A percentile compares a stretch with the other conserved stretches of the same genome.
Conservation (phyloP, 139 green algal species). For the Closterium sp. region DNA sequence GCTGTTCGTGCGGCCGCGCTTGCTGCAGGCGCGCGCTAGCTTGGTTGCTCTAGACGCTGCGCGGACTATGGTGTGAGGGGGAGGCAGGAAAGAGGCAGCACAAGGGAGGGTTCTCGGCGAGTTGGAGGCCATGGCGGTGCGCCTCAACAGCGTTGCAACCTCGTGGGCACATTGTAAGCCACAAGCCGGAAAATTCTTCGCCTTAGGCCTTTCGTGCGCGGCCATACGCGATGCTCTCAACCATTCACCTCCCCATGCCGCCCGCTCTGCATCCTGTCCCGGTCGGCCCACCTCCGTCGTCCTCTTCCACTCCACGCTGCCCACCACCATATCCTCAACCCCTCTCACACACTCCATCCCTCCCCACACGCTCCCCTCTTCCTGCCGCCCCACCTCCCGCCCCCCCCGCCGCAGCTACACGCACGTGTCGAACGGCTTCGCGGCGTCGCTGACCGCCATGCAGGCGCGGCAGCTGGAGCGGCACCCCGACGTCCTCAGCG, state of each 20-base stretch:
- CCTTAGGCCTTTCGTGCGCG: too few relatives aligned
- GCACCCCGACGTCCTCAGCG: neutral
- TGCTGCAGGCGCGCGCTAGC: neutral
- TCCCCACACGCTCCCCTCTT: neutral
- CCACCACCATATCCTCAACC: too few relatives aligned
- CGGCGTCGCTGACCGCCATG: conserved; percentile 6
- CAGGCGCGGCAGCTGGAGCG: conserved; percentile 6
- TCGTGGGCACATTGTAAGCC: too few relatives aligned
- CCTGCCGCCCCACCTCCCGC: too few relatives aligned
- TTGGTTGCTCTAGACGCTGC: neutral
- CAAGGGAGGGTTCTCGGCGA: neutral
- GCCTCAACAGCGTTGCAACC: too few relatives aligned
- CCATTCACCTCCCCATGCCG: neutral
- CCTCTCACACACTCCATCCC: neutral
- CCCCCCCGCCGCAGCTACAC: conserved; percentile 3
- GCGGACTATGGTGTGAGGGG: too few relatives aligned
- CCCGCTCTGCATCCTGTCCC: neutral
- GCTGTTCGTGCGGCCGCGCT: too few relatives aligned
- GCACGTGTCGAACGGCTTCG: conserved; percentile 20
- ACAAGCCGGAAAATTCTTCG: too few relatives aligned
- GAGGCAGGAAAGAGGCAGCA: neutral
- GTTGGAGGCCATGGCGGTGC: too few relatives aligned
- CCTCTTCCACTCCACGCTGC: neutral
- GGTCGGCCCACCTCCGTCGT: neutral
- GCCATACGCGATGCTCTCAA: too few relatives aligned